Base-by-base conservation (phyloP, 495 filamentous ascomycete genomes). In the Rhypophila decipiens region DNA sequence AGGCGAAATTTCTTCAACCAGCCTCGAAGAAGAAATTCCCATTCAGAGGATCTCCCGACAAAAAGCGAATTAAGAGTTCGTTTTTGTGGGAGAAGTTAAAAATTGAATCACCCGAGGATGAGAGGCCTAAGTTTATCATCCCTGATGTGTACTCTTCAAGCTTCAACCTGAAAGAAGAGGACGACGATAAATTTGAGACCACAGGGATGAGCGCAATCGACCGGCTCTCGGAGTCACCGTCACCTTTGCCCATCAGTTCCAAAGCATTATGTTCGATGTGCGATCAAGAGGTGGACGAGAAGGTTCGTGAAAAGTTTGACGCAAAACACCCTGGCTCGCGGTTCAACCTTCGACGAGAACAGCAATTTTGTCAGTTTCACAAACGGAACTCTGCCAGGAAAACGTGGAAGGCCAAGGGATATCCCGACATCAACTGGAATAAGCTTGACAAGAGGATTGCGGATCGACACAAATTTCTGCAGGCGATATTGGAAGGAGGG, bases 361-460 rank as follows among this genome's bases (percentile, higher is more conserved):
- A 69, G 22, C 59, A 63, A 24, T 95, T 96, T 65, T 96, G 91
- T 64, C 66, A 74, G 20, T 70, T 74, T 0, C 91, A 96, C 66
- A 79, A 80, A 51, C 69, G 69, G 18, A 52, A 61, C 4, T 70
- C 75, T 3, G 86, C 87, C 8, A 56, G 72, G 44, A 59, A 72
- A 3, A 68, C 79, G 42, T 95, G 88, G 83, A 53, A 52, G 12
- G 55, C 70, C 10, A 76, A 73, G 33, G 79, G 80, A 1, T 96
- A 94, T 63, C 93, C 91, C 2, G 61, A 69, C 0, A 90, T 96
- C 52, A 64, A 90, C 50, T 97, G 91, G 91, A 59, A 66, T 1
- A 56, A 49, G 2, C 75, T 97, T 24, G 73, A 80, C n/a, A 49
- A 58, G n/a, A 77, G 90, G 19, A 74, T 94, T 10, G 56, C 67